Base-by-base conservation (phyloP, 2,329 filamentous ascomycete species). In the Phoma herbarum region DNA sequence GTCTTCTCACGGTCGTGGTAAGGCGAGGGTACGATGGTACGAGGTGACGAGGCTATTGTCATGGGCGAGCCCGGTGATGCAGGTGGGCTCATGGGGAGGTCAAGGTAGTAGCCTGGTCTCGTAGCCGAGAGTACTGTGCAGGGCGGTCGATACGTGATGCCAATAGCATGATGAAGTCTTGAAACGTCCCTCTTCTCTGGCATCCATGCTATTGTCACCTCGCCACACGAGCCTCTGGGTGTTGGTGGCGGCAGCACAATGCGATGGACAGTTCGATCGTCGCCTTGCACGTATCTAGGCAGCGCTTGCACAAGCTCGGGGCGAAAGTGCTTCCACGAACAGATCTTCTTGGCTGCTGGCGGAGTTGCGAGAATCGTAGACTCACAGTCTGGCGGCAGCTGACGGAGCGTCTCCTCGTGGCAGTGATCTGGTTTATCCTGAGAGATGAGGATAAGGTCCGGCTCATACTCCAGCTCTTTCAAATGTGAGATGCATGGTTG, bases 161-260 rank as follows among this genome's bases (percentile, higher is more conserved):
- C 89, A 62, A 92, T 83, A 11, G 88, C 89, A 57, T 86, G 85
- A 69, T 90, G 88, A 0, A 90, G 69, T 3, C 85, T 84, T 8
- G 84, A 85, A 4, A 88, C 67, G 66, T 90, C 87, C 46, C 81
- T 75, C 68, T 84, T 86, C 52, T 88, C 85, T 0, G 84, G 79
- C 28, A 92, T 83, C 72, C 87, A 87, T 1, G 88, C 81, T n/a
- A 92, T 81, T 0, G 88, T 91, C n/a, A 91, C 82, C 76, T 92
- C 88, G 18, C 90, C 90, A 9, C 82, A 78, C 14, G 81, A 76
- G 5, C 85, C 87, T 23, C 81, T 80, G 0, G 82, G 75, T 2
- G 81, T 77, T 23, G 83, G 73, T 0, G 87, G 75, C 2, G 85
- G 84, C 4, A 92, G 79, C 0, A 82, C 77, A 9, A 91, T 77